Evolutionary conservation across 495 filamentous ascomycete species (phyloP).

Genomic region (Talaromyces stipitatus): DNA sequence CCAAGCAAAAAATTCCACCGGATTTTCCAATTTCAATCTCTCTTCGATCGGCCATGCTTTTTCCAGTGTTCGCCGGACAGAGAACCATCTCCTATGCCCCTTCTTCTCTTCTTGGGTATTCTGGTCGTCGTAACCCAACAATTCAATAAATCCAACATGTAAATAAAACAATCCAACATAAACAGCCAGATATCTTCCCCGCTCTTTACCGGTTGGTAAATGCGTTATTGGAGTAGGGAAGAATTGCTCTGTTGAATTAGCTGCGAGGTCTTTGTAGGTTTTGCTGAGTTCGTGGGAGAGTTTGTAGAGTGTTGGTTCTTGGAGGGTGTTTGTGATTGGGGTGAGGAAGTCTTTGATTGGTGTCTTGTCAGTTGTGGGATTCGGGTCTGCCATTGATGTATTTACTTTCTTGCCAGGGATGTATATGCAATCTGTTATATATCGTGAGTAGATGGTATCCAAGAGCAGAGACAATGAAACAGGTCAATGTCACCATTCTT

Average conservation of each 20-base stretch:
- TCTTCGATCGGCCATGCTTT: conserved; percentile 68
- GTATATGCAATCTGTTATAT: background rate
- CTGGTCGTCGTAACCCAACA: conserved; percentile 34
- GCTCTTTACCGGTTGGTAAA: conserved; percentile 50
- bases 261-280: conserved; percentile 52
- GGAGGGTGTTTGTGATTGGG: background rate
- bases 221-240: conserved; percentile 65
- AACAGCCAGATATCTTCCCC: conserved; percentile 60
- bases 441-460: background rate
- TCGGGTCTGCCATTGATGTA: background rate
- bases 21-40: conserved; percentile 58
- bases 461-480: background rate
- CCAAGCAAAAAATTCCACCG: conserved; percentile 65
- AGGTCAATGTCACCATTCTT: background rate
- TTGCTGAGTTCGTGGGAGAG: conserved; percentile 48
- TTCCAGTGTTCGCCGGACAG: conserved; percentile 51
- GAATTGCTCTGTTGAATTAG: conserved; percentile 56
- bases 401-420: background rate
- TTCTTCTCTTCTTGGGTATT: background rate
- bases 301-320: conserved; percentile 30
- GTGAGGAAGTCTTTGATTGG: background rate
- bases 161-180: conserved; percentile 71
- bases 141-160: conserved; percentile 64
- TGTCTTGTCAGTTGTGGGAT: background rate
- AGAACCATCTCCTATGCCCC: conserved; percentile 14